Evolutionary conservation across 2,329 filamentous ascomycete species (phyloP).

Genomic region (Aspergillus sp.): DNA sequence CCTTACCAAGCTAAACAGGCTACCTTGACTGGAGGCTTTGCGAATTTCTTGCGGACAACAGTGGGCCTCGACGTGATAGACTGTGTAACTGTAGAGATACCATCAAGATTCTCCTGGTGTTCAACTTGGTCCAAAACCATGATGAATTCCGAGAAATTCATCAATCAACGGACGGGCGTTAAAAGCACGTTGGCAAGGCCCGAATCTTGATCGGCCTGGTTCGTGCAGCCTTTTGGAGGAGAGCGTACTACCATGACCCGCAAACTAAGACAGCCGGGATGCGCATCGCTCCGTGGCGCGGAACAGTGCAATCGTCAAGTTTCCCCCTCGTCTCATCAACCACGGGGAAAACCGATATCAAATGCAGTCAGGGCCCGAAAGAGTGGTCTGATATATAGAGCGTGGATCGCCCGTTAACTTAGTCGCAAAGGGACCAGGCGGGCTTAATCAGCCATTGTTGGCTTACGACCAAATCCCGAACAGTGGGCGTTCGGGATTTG

Average conservation of each 20-base stretch:
- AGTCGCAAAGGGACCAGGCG: slow-evolving; percentile 14
- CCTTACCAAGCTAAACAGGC: slow-evolving; percentile 45
- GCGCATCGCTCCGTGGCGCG: slow-evolving; percentile 12
- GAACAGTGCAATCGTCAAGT: background rate
- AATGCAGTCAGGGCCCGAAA: slow-evolving; percentile 13
- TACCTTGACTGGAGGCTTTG: slow-evolving; percentile 47
- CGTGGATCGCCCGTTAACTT: slow-evolving; percentile 9
- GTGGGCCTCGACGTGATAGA: slow-evolving; percentile 27
- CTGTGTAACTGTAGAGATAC: slow-evolving; percentile 21
- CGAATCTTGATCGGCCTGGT: background rate
- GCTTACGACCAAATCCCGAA: slow-evolving; percentile 35
- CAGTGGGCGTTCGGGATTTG: slow-evolving; percentile 34
- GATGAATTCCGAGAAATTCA: slow-evolving; percentile 5
- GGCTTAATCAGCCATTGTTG: slow-evolving; percentile 31
- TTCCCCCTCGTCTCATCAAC: background rate
- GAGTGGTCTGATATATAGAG: slow-evolving; percentile 34
- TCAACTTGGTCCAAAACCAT: slow-evolving; percentile 26
- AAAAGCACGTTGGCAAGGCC: slow-evolving; percentile 1
- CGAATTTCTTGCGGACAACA: slow-evolving; percentile 43
- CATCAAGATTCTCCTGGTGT: slow-evolving; percentile 14
- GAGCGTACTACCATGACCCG: slow-evolving; percentile 12
- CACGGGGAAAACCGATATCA: background rate
- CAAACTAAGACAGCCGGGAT: slow-evolving; percentile 5
- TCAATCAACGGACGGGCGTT: background rate
- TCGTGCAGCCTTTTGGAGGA: slow-evolving; percentile 7